Evolutionary conservation across 2,329 filamentous ascomycete genomes (phyloP), one percentile per base, ranked within the genome.

Genomic region (Bipolaris zeicola): DNA sequence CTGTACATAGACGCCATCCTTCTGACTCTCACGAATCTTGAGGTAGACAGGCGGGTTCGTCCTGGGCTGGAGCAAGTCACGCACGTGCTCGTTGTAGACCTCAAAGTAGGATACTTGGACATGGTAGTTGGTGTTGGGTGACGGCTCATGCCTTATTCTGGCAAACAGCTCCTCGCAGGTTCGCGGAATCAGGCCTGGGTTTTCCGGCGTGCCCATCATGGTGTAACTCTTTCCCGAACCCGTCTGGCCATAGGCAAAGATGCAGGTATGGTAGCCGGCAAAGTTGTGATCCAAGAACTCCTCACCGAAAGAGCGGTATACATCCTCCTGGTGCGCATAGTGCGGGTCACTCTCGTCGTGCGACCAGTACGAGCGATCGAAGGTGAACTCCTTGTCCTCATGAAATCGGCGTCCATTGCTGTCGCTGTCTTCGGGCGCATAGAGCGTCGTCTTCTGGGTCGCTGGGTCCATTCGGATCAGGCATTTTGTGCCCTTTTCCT

Each of bases 251-350:
- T 99, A 98, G 58, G 95, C 95, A 73, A 99, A 98, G 66, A 99
- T 99, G 77, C 95, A 99, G 0, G 95, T 99, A 78, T 99, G 94
- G 80, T 99, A 99, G 62, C 95, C 95, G 74, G 97, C 93, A 70
- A 99, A 99, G 79, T 99, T 99, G 83, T 99, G 95, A 77, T 99
- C 95, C 61, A 99, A 84, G 66, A 99, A 98, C 72, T 98, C 95
- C 76, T 97, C 92, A 52, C 95, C 95, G 22, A 99, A 84, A 57
- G 89, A 90, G 71, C 95, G 91, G 82, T 99, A 98, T 53, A 99
- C 89, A 69, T 97, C 91, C 69, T 92, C 91, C 75, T 99, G 95
- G 59, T 89, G 85, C 3, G 95, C 93, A 74, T 97, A 99, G 78
- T 97, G 91, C 31, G 86, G 81, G 72, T 96, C 92, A 24, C 81